A percentile compares a stretch with the other conserved stretches of the same genome.
Conservation (phyloP, 768 basidiomycete species). For the Imleria badia region DNA sequence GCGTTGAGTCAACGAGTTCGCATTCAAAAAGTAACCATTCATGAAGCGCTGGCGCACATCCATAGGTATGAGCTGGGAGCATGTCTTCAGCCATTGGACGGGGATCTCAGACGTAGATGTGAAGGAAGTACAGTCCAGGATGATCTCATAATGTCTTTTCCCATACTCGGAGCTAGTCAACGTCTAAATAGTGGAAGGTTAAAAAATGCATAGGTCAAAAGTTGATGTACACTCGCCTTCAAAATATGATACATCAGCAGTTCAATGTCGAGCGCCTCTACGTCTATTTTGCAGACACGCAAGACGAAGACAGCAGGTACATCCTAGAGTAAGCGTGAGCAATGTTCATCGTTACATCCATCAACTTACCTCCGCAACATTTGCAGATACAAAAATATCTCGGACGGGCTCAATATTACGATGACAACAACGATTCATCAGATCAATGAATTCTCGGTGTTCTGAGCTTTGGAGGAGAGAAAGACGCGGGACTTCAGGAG, state of each 20-base stretch:
- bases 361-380: conserved; percentile 43
- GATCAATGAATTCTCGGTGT: conserved; percentile 64
- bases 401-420: conserved; percentile 61
- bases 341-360: background rate
- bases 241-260: conserved; percentile 76
- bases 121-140: conserved; percentile 83
- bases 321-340: conserved; percentile 31
- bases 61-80: conserved; percentile 68
- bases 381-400: conserved; percentile 62
- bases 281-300: conserved; percentile 67
- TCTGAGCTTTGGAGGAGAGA: conserved; percentile 46
- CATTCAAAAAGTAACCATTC: conserved; percentile 67
- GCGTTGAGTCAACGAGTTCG: conserved; percentile 67
- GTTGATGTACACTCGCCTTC: conserved; percentile 45
- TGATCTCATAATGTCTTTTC: conserved; percentile 60
- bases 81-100: conserved; percentile 76
- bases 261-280: conserved; percentile 78
- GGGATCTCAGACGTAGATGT: conserved; percentile 75
- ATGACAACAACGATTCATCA: conserved; percentile 64
- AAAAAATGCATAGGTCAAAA: background rate
- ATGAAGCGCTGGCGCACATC: conserved; percentile 66
- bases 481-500: conserved; percentile 63
- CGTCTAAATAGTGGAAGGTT: conserved; percentile 39
- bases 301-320: conserved; percentile 57
- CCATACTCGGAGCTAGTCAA: conserved; percentile 48